Evolutionary conservation across 164 flowering plant genomes (phyloP).

Genomic region (Stephania yunnanensis): DNA sequence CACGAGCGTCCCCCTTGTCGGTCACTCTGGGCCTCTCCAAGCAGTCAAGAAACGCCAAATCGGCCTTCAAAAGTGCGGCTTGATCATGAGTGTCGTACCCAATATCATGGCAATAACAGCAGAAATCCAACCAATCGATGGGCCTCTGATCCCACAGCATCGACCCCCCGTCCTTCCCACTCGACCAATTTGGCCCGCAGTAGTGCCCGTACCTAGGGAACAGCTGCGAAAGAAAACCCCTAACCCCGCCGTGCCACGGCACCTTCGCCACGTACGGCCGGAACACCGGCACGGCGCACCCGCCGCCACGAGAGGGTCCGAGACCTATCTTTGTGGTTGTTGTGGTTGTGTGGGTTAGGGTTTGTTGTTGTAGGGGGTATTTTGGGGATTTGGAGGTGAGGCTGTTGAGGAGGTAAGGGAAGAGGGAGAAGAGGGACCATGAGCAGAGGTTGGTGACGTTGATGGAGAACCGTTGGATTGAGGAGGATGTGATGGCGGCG

Average conservation of each 20-base stretch:
- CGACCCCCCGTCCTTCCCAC: constrained; percentile 82
- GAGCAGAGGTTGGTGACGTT: constrained; percentile 11
- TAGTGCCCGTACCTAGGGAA: constrained; percentile 94
- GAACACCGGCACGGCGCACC: constrained; percentile 37
- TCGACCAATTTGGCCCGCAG: constrained; percentile 99
- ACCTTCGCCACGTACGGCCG: constrained; percentile 88
- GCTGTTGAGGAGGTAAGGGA: constrained; percentile 50
- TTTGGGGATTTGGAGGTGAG: constrained; percentile 24
- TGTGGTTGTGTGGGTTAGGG: constrained; percentile 20
- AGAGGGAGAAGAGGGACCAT: constrained; percentile 10
- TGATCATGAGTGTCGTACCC: constrained; percentile 88
- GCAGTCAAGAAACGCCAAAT: constrained; percentile 88
- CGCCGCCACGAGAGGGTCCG: constrained; percentile 9
- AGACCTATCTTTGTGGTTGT: background rate
- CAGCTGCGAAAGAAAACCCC: constrained; percentile 73
- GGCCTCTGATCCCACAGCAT: constrained; percentile 85
- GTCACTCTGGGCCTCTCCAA: constrained; percentile 65
- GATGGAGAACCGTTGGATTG: constrained; percentile 20
- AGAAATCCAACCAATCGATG: constrained; percentile 86
- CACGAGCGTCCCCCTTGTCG: constrained; percentile 50
- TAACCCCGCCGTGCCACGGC: constrained; percentile 86
- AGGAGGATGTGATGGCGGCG: constrained; percentile 19
- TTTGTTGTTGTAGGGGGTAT: constrained; percentile 12
- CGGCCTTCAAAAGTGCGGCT: constrained; percentile 80
- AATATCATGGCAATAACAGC: constrained; percentile 95